Base-by-base conservation (phyloP, 1,284 basidiomycete species). In the Leccinum insolens region DNA sequence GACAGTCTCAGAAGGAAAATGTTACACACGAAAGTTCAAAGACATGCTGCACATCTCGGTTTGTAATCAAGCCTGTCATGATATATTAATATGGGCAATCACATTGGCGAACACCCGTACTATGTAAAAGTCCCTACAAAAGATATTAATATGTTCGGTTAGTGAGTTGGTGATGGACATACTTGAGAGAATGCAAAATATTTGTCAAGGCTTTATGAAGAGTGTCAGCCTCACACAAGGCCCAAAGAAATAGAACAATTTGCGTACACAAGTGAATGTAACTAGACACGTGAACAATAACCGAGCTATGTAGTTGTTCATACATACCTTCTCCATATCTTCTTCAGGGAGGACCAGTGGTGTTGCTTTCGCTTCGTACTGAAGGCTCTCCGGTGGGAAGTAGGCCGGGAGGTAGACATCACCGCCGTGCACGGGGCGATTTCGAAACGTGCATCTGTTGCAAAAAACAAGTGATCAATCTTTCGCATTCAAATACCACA, bases 131-230 rank as follows among this genome's bases (percentile, higher is more conserved):
- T 1, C 85, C 85, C 86, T 87, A 61, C 25, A 25, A 62, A 59
- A 46, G 7, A 17, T 5, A 58, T 66, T 25, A 67, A 44, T 22
- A 64, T 17, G n/a, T 15, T 61, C 1, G 8, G 9, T 9, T 28
- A 58, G 57, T 61, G 4, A 31, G 61, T 9, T 17, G 11, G 14
- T 9, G 11, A 64, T 4, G 39, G 44, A 55, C 66, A 7, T 39
- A 67, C 88, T 74, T 87, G 85, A 2, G 90, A 91, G 61, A 91
- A 85, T 0, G 82, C 81, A 2, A 88, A 80, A 68, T 88, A 92
- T 79, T 92, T 91, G 66, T 89, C 88, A 25, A 92, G 75, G 8
- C 89, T 90, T 61, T 65, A 17, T 44, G 4, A 64, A 58, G 20
- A 39, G 22, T 57, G 52, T 72, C 66, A 67, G 65, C 31, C 31